A percentile compares a stretch with the other conserved stretches of the same genome.
Conservation (phyloP, 2,329 filamentous ascomycete species). For the Chaetoscypha palmicola region DNA sequence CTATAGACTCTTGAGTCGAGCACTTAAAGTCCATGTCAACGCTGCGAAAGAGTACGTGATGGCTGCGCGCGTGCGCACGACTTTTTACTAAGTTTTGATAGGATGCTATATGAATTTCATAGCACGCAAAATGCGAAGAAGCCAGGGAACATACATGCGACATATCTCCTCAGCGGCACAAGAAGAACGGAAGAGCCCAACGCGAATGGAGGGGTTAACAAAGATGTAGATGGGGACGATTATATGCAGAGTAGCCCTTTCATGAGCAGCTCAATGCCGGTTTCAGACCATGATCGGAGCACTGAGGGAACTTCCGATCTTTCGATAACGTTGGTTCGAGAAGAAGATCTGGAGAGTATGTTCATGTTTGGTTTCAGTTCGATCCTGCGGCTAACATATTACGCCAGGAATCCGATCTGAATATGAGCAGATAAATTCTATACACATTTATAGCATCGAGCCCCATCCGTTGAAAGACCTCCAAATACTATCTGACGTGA, state of each 20-base stretch:
- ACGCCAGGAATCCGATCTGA: slow-evolving; percentile 54
- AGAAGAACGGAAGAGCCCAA: slow-evolving; percentile 38
- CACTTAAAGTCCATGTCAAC: slow-evolving; percentile 77
- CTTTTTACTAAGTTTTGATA: slow-evolving; percentile 33
- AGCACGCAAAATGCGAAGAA: slow-evolving; percentile 68
- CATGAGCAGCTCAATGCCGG: slow-evolving; percentile 60
- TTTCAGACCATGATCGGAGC: slow-evolving; percentile 36
- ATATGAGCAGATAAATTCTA: slow-evolving; percentile 67
- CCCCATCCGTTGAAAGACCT: slow-evolving; percentile 64
- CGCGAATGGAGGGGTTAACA: slow-evolving; percentile 35
- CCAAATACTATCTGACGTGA: slow-evolving; percentile 63
- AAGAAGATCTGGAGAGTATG: slow-evolving; percentile 59
- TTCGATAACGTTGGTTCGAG: slow-evolving; percentile 60
- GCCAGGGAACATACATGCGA: slow-evolving; percentile 73
- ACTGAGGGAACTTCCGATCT: slow-evolving; percentile 47
- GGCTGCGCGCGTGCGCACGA: neutral
- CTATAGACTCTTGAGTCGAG: slow-evolving; percentile 77
- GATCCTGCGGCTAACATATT: slow-evolving; percentile 23
- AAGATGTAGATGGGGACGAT: slow-evolving; percentile 57
- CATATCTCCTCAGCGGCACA: slow-evolving; percentile 77
- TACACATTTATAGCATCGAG: slow-evolving; percentile 84
- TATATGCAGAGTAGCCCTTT: slow-evolving; percentile 58
- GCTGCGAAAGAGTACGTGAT: slow-evolving; percentile 70
- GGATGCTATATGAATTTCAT: slow-evolving; percentile 84
- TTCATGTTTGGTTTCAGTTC: too few relatives aligned